Evolutionary conservation across 495 filamentous ascomycete species (phyloP).

Genomic region (Bryoglossum gracile): DNA sequence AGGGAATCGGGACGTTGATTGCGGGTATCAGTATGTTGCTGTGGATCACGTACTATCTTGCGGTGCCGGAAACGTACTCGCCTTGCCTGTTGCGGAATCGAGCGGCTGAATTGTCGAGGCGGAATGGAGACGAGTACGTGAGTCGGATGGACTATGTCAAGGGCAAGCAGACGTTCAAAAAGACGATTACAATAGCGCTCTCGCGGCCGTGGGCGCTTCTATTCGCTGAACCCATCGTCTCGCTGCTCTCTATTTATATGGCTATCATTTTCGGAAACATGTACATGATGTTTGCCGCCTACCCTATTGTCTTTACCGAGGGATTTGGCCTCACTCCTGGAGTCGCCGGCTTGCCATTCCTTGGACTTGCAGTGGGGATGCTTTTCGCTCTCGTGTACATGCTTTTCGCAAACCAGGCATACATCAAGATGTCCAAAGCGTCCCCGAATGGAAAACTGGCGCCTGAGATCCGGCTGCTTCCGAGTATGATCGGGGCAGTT

Average conservation of each 20-base stretch:
- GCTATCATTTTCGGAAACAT: slow-evolving; percentile 46
- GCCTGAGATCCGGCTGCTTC: slow-evolving; percentile 40
- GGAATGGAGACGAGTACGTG: not conserved
- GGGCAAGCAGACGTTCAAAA: not conserved
- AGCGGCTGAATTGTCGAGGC: slow-evolving; percentile 45
- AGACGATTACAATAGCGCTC: not conserved
- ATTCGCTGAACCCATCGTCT: slow-evolving; percentile 32
- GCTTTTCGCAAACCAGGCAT: slow-evolving; percentile 34
- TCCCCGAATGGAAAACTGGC: slow-evolving; percentile 31
- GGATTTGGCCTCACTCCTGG: slow-evolving; percentile 42
- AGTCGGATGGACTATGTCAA: not conserved
- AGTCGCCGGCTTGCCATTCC: slow-evolving; percentile 42
- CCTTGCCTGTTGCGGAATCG: slow-evolving; percentile 47
- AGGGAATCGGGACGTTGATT: slow-evolving; percentile 39
- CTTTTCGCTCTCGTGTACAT: slow-evolving; percentile 37
- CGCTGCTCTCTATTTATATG: slow-evolving; percentile 42
- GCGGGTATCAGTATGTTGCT: slow-evolving; percentile 30
- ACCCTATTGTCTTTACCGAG: slow-evolving; percentile 47
- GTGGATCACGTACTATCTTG: not conserved
- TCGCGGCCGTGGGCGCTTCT: not conserved
- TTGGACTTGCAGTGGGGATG: slow-evolving; percentile 28
- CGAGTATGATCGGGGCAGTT: slow-evolving; percentile 41
- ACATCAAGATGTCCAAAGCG: slow-evolving; percentile 31
- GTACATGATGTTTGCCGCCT: slow-evolving; percentile 49
- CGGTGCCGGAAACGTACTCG: slow-evolving; percentile 47